These are phyloP conservation scores for Stachybotrys echinatus DNA, from an alignment of 2,329 filamentous ascomycete species.

Conservation along the genomic window DNA sequence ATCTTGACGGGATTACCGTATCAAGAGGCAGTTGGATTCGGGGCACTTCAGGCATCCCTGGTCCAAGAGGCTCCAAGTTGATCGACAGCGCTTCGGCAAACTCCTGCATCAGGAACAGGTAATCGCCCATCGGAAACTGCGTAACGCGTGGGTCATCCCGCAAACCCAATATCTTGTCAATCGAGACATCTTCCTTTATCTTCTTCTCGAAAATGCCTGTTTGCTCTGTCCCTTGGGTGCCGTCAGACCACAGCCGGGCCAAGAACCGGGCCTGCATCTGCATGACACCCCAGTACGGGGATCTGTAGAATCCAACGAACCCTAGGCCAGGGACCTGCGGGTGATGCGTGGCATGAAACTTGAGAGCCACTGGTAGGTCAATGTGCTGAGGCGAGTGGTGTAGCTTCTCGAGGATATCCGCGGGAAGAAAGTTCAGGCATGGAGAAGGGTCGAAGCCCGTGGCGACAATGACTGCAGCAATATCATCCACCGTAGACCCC, in stretches of 20 bases:
- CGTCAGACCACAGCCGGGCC: slow-evolving; percentile 50
- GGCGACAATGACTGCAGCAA: slow-evolving; percentile 66
- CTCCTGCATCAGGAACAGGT: slow-evolving; percentile 68
- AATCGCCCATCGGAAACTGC: slow-evolving; percentile 83
- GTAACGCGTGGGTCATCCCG: slow-evolving; percentile 46
- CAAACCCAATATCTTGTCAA: slow-evolving; percentile 42
- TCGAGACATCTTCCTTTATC: slow-evolving; percentile 36
- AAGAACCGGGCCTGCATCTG: slow-evolving; percentile 77
- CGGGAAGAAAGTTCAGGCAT: slow-evolving; percentile 60
- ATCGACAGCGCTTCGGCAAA: slow-evolving; percentile 57
- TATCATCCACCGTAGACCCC: slow-evolving; percentile 38
- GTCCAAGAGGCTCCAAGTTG: slow-evolving; percentile 26
- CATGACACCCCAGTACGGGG: slow-evolving; percentile 82
- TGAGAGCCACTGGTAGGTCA: slow-evolving; percentile 59
- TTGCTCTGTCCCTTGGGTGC: not conserved
- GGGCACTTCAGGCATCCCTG: slow-evolving; percentile 24
- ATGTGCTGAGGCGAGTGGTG: slow-evolving; percentile 49
- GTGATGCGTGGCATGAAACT: slow-evolving; percentile 61
- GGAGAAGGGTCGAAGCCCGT: slow-evolving; percentile 67
- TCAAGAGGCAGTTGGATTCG: slow-evolving; percentile 41
- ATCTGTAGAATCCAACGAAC: slow-evolving; percentile 80
- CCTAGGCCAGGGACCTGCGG: slow-evolving; percentile 58
- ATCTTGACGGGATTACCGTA: slow-evolving; percentile 51
- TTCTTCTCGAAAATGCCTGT: slow-evolving; percentile 29
- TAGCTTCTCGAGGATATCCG: slow-evolving; percentile 49